Evolutionary conservation across 164 flowering plant genomes (phyloP).

Genomic region (Vitis labrusca): DNA sequence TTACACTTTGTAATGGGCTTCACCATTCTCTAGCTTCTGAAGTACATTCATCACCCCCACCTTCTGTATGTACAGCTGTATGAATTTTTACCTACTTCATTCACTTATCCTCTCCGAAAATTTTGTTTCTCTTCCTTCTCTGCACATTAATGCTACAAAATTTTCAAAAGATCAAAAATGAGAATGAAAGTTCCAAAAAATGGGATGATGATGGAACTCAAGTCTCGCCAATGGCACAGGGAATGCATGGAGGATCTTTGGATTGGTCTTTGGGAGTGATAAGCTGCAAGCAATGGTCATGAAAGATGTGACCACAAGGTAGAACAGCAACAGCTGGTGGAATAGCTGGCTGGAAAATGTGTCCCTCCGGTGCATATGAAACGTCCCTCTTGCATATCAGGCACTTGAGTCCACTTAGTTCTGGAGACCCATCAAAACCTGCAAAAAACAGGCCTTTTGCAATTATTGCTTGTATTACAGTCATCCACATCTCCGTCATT

Average conservation of each 20-base stretch:
- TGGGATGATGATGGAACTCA: not conserved
- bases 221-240: conserved; percentile 31
- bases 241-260: conserved; percentile 47
- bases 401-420: conserved; percentile 25
- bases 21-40: too few relatives aligned
- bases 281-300: conserved; percentile 34
- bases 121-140: not conserved
- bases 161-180: not conserved
- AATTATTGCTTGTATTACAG: not conserved
- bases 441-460: conserved; percentile 10
- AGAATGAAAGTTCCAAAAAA: not conserved
- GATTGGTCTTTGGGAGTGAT: conserved; percentile 38
- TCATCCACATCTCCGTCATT: not conserved
- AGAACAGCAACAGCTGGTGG: conserved; percentile 38
- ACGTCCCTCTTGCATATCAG: conserved; percentile 44
- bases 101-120: not conserved
- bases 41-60: not conserved
- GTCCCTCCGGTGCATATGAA: conserved; percentile 26
- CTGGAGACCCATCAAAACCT: conserved; percentile 15
- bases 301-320: conserved; percentile 48
- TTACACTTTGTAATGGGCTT: too few relatives aligned
- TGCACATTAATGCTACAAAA: conserved; percentile 1
- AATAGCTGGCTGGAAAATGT: conserved; percentile 13
- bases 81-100: not conserved
- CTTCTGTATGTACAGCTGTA: not conserved